Base-by-base conservation (phyloP, 2,329 filamentous ascomycete genomes). In the Hypoxylon sp. region DNA sequence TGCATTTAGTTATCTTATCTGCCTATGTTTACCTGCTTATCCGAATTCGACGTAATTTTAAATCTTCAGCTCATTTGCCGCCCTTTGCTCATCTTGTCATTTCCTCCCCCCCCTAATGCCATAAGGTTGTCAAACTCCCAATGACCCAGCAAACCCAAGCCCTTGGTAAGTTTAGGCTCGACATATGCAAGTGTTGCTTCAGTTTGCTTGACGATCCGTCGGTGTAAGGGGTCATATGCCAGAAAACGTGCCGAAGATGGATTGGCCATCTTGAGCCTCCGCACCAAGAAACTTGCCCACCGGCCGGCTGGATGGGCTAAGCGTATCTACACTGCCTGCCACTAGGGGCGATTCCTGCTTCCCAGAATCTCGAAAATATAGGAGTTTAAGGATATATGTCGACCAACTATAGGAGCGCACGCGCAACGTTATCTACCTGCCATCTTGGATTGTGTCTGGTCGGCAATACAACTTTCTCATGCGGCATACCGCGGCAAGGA, bases 341-440 rank as follows among this genome's bases (percentile, higher is more conserved):
- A 70, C 56, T 70, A 60, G 65, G 65, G 60, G 58, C 19, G n/a
- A 3, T 52, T 66, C 57, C 68, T 60, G 21, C 52, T 50, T 21
- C 45, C 45, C 65, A 53, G 49, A 23, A 59, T 36, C 34, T 49
- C 23, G 41, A 45, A 30, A 30, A 17, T 3, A 46, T 45, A 34
- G 51, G 5, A 11, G 17, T 63, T 63, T 61, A 48, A 59, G 46
- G 59, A 63, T 55, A 59, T 56, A 41, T 49, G 13, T 52, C 23
- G 21, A 56, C 43, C 45, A 48, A 50, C 21, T 19, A 30, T 36
- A 49, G 50, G 38, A 25, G 28, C 55, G 25, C 25, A 49, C 45
- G 21, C 60, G 60, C 43, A 63, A 43, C 23, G 53, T 62, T 23
- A n/a, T 50, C 10, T 46, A 17, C 36, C 56, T 62, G 51, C 28